A percentile compares a stretch with the other conserved stretches of the same genome.
These are phyloP conservation scores for Chaetomium sp. DNA, from an alignment of 2,329 filamentous ascomycete genomes.

Conservation along the genomic window DNA sequence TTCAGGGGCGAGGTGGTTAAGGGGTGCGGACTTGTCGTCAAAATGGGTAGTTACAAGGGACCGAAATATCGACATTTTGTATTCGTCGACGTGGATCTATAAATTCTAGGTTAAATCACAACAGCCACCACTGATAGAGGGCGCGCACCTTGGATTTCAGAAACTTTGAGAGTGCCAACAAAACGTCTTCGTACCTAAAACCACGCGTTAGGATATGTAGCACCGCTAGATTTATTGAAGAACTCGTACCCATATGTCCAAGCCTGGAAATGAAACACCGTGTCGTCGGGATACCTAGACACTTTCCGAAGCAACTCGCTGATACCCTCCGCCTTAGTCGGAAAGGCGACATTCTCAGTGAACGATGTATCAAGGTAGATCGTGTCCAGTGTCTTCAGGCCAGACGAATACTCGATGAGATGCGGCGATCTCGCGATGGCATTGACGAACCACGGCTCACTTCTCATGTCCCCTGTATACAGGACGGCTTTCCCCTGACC, in stretches of 20 bases:
- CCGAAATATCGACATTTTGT: constrained; percentile 67
- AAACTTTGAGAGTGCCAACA: constrained; percentile 69
- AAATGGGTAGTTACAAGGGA: constrained; percentile 47
- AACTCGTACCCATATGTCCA: constrained; percentile 69
- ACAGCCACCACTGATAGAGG: background rate
- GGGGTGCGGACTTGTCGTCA: constrained; percentile 33
- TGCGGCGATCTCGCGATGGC: constrained; percentile 63
- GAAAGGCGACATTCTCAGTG: constrained; percentile 39
- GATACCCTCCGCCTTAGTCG: constrained; percentile 67
- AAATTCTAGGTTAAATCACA: background rate
- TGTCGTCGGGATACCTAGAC: constrained; percentile 60
- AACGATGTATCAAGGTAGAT: constrained; percentile 91
- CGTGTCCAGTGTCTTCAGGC: constrained; percentile 63
- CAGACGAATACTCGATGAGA: constrained; percentile 65
- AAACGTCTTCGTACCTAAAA: constrained; percentile 75
- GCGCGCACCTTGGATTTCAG: constrained; percentile 53
- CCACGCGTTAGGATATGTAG: background rate
- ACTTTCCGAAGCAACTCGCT: constrained; percentile 66
- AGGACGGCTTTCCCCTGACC: constrained; percentile 63
- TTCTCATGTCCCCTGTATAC: constrained; percentile 84
- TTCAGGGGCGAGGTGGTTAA: constrained; percentile 47
- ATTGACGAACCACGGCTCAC: constrained; percentile 82
- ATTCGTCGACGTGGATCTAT: constrained; percentile 74
- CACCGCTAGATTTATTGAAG: background rate
- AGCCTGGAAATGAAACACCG: constrained; percentile 74